Evolutionary conservation across 2,329 filamentous ascomycete genomes (phyloP).

Genomic region (Fusarium luffae): DNA sequence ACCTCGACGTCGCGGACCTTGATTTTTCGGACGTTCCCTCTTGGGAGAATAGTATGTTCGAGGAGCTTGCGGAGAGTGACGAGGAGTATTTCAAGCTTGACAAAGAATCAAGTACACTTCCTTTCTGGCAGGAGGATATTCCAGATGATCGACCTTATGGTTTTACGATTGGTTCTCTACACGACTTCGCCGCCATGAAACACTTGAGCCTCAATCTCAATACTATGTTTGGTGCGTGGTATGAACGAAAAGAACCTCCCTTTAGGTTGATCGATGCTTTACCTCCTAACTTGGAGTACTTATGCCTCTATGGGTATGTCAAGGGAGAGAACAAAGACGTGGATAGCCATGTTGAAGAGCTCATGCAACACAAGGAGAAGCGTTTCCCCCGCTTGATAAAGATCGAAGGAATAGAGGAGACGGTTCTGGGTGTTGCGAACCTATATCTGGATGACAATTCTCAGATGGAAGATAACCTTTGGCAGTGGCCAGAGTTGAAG

Average conservation of each 20-base stretch:
- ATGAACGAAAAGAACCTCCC: not conserved
- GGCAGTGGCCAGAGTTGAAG: not conserved
- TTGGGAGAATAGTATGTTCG: not conserved
- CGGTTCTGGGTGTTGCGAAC: conserved; percentile 1
- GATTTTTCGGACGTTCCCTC: not conserved
- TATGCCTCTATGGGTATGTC: conserved; percentile 14
- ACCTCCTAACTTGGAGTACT: conserved; percentile 3
- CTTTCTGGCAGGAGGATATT: conserved; percentile 1
- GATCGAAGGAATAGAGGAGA: not conserved
- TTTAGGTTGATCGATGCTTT: not conserved
- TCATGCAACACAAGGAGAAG: conserved; percentile 2
- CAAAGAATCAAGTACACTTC: not conserved
- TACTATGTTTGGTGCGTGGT: not conserved
- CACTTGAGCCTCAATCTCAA: not conserved
- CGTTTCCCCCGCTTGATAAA: not conserved
- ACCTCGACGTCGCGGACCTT: not conserved
- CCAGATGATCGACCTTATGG: not conserved
- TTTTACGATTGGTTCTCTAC: not conserved
- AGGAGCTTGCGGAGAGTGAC: not conserved
- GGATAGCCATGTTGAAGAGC: conserved; percentile 7
- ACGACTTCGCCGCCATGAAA: not conserved
- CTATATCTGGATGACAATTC: not conserved
- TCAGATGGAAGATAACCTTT: conserved; percentile 3
- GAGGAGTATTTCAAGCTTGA: not conserved
- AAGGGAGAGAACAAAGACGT: conserved; percentile 3